Evolutionary conservation across 768 basidiomycete species (phyloP).

Genomic region (Tulasnella sp.): DNA sequence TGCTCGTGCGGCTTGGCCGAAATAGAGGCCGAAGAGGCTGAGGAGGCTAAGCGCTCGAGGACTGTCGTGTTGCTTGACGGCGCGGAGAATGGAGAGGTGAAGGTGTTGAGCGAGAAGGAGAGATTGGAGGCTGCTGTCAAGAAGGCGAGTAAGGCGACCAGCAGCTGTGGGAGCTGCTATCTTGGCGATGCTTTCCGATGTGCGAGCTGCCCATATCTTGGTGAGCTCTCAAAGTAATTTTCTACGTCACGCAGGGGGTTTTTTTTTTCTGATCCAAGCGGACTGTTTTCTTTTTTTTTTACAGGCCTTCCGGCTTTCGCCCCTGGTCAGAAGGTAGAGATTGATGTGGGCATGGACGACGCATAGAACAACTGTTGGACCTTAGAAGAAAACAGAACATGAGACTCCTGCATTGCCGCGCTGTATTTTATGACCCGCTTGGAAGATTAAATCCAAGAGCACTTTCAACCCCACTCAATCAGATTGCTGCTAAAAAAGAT

Average conservation of each 20-base stretch:
- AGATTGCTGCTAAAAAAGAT: too few relatives aligned
- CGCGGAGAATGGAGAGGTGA: constrained; percentile 44
- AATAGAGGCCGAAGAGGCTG: constrained; percentile 71
- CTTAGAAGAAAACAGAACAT: too few relatives aligned
- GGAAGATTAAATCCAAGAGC: too few relatives aligned
- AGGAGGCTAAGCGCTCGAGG: constrained; percentile 28
- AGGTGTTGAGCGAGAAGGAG: constrained; percentile 46
- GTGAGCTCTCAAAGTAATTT: constrained; percentile 38
- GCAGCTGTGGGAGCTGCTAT: constrained; percentile 96
- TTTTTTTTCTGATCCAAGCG: constrained; percentile 16
- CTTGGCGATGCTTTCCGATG: constrained; percentile 97
- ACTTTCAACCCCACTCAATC: too few relatives aligned
- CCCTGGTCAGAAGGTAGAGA: constrained; percentile 95
- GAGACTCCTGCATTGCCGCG: too few relatives aligned
- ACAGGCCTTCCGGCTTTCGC: constrained; percentile 96
- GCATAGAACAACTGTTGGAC: too few relatives aligned
- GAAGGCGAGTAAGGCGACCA: constrained; percentile 76
- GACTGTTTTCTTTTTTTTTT: constrained; percentile 1
- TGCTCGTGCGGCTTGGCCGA: constrained; percentile 96
- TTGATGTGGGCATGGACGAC: constrained; percentile 81
- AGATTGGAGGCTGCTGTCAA: constrained; percentile 53
- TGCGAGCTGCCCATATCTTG: constrained; percentile 88
- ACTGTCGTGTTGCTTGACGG: constrained; percentile 64
- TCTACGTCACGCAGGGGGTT: not conserved
- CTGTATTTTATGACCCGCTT: too few relatives aligned